These are phyloP conservation scores for Chaetomiaceae sp. DNA, from an alignment of 2,329 filamentous ascomycete genomes.

Conservation along the genomic window DNA sequence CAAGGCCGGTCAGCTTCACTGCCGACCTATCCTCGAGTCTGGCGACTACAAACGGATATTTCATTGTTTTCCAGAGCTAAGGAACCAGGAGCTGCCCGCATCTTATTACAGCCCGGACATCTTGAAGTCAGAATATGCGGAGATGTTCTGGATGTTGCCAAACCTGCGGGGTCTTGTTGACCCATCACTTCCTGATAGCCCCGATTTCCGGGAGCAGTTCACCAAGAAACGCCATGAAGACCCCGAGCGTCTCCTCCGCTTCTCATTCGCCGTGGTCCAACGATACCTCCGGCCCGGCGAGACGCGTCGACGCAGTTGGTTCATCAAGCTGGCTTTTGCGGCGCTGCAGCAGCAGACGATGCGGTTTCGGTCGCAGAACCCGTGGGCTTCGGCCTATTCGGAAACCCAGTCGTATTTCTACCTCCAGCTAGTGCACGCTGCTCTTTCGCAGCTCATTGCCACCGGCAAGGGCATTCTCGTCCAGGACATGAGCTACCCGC, in stretches of 20 bases:
- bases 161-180: slow-evolving; percentile 9
- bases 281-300: slow-evolving; percentile 16
- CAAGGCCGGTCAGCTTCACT: too few species aligned
- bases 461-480: background rate
- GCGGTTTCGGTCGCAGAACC: slow-evolving; percentile 9
- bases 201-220: background rate
- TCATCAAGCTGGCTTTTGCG: slow-evolving; percentile 20
- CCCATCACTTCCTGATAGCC: background rate
- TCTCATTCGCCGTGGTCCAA: slow-evolving; percentile 18
- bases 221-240: background rate
- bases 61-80: slow-evolving; percentile 10
- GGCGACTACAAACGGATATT: background rate
- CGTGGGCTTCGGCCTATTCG: slow-evolving; percentile 8
- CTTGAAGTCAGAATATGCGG: slow-evolving; percentile 7
- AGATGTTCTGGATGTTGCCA: slow-evolving; percentile 19
- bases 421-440: slow-evolving; percentile 20
- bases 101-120: slow-evolving; percentile 17
- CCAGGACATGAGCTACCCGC: slow-evolving; percentile 14
- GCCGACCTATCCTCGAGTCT: too few species aligned
- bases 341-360: slow-evolving; percentile 13
- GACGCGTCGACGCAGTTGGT: slow-evolving; percentile 19
- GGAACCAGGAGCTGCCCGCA: slow-evolving; percentile 8
- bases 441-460: slow-evolving; percentile 4
- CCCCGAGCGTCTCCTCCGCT: slow-evolving; percentile 14
- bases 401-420: slow-evolving; percentile 20